Evolutionary conservation across 345 rosid genomes (phyloP).

Genomic region (Acer negundo): DNA sequence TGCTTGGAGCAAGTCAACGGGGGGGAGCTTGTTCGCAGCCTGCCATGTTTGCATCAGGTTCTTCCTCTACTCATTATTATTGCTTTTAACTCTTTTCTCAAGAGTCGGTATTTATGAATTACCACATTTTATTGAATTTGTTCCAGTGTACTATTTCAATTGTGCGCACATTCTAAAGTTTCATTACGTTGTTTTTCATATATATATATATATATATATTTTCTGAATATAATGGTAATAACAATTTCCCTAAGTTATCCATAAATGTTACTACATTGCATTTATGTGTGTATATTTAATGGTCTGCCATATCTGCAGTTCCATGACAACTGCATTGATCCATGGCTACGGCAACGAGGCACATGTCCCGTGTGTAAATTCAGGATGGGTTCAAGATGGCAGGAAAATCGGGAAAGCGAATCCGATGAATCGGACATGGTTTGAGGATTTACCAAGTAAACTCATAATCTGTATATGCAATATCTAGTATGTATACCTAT

Average conservation of each 20-base stretch:
- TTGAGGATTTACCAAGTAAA: constrained; percentile 18
- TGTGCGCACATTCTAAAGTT: not conserved
- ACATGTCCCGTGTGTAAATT: constrained; percentile 70
- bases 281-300: no score
- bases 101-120: not conserved
- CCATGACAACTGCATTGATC: constrained; percentile 67
- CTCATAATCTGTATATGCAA: constrained; percentile 8
- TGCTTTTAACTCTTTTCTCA: not conserved
- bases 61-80: constrained; percentile 9
- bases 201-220: no score
- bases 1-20: constrained; percentile 71
- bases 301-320: constrained; percentile 43
- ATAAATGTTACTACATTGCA: not conserved
- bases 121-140: not conserved
- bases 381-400: constrained; percentile 45
- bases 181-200: not conserved
- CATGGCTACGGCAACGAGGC: constrained; percentile 70
- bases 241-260: not conserved
- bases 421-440: constrained; percentile 58
- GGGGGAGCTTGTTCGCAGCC: constrained; percentile 70
- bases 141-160: not conserved
- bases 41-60: constrained; percentile 82
- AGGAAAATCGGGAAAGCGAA: constrained; percentile 52
- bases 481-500: not conserved
- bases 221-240: no score